These are phyloP conservation scores for Botryosphaeria dothidea DNA, from an alignment of 2,329 filamentous ascomycete genomes.

Conservation along the genomic window DNA sequence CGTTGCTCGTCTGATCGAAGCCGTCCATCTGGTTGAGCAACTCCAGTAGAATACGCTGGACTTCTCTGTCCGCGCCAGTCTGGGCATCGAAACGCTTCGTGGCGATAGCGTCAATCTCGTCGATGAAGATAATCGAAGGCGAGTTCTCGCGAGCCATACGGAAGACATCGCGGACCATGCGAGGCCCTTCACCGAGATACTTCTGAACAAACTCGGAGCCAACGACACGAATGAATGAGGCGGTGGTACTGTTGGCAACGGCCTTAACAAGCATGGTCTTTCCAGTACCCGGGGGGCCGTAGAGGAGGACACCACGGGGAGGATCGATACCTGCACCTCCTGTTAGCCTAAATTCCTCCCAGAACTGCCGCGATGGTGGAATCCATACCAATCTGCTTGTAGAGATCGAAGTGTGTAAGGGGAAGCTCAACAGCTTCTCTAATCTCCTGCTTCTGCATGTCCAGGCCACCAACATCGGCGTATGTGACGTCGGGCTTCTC, in stretches of 20 bases:
- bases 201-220: slow-evolving; percentile 99
- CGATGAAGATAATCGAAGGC: slow-evolving; percentile 98
- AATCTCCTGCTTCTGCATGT: slow-evolving; percentile 99
- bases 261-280: slow-evolving; percentile 99
- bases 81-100: slow-evolving; percentile 99
- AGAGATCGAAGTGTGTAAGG: slow-evolving; percentile 95
- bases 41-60: slow-evolving; percentile 96
- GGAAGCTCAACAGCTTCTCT: slow-evolving; percentile 96
- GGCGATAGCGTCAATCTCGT: slow-evolving; percentile 98
- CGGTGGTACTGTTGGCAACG: slow-evolving; percentile 96
- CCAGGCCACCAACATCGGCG: slow-evolving; percentile 92
- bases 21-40: slow-evolving; percentile 99
- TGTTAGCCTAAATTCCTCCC: slow-evolving; percentile 1
- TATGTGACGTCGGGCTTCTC: slow-evolving; percentile 99
- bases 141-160: slow-evolving; percentile 98
- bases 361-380: neutral
- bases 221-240: slow-evolving; percentile 96
- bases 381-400: slow-evolving; percentile 84
- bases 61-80: slow-evolving; percentile 95
- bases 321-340: slow-evolving; percentile 72
- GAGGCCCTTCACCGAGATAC: slow-evolving; percentile 94
- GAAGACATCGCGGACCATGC: slow-evolving; percentile 99
- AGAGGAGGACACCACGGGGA: slow-evolving; percentile 91
- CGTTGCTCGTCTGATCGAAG: slow-evolving; percentile 97
- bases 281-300: slow-evolving; percentile 92